Conservation (phyloP, 139 green algal genomes). For the Haematococcus lacustris region DNA sequence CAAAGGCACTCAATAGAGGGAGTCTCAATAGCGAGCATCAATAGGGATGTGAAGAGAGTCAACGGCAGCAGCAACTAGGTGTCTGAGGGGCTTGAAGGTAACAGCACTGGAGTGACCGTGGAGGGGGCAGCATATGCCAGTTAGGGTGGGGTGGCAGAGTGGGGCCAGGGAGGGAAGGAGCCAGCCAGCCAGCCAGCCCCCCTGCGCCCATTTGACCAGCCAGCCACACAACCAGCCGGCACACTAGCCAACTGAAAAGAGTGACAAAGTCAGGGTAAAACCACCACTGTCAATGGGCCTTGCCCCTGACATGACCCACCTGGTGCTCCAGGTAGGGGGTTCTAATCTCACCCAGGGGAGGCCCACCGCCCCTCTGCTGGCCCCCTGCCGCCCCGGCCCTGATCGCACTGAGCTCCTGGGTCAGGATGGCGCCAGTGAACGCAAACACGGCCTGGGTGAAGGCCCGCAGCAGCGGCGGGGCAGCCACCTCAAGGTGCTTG, state of each 20-base stretch:
- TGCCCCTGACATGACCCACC: conserved; percentile 7
- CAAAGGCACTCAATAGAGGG: no score
- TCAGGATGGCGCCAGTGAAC: conserved; percentile 12
- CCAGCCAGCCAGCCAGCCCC: no score
- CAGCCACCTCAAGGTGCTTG: conserved; percentile 25
- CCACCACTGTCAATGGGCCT: not conserved
- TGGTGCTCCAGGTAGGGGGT: conserved; percentile 33
- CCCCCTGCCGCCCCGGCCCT: not conserved
- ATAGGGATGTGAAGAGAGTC: no score
- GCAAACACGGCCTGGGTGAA: conserved; percentile 37
- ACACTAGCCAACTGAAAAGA: not conserved
- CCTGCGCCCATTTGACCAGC: no score
- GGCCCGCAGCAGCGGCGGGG: conserved; percentile 37
- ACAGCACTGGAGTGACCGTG: no score
- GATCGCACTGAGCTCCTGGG: not conserved
- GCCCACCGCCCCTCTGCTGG: not conserved
- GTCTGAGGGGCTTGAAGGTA: no score
- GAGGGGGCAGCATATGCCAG: no score
- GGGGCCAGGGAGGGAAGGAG: no score
- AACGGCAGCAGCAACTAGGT: no score
- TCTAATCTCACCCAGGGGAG: conserved; percentile 21
- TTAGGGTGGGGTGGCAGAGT: no score
- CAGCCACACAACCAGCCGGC: no score
- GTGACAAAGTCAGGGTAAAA: not conserved
- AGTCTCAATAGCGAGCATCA: no score